phyloP scores from a whole-genome alignment of 805 yeast species.

The Hanseniaspora taiwanica region DNA sequence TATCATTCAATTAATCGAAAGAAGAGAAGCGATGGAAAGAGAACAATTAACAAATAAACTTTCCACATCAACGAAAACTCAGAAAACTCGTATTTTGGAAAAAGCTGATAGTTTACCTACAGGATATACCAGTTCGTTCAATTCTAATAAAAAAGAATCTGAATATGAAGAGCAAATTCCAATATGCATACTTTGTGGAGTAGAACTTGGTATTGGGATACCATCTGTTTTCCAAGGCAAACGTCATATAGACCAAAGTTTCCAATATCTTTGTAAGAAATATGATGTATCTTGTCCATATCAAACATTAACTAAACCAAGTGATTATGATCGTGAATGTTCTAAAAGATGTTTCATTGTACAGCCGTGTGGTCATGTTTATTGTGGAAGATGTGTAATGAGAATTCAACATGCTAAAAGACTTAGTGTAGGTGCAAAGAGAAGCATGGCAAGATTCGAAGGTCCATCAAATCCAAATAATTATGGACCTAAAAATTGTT shows the following conservation, averaged over 20 bases:
- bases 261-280: slow-evolving; percentile 21
- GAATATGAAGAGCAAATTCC: slow-evolving; percentile 27
- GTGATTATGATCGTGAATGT: slow-evolving; percentile 42
- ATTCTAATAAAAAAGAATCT: too few species aligned
- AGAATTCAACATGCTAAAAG: slow-evolving; percentile 36
- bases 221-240: slow-evolving; percentile 35
- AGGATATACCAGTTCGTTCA: slow-evolving; percentile 21
- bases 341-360: slow-evolving; percentile 51
- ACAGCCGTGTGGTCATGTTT: slow-evolving; percentile 70
- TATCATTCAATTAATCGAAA: slow-evolving; percentile 22
- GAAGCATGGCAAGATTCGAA: slow-evolving; percentile 12
- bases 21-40: slow-evolving; percentile 20
- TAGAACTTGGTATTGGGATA: slow-evolving; percentile 59
- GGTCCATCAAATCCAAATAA: slow-evolving; percentile 29
- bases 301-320: slow-evolving; percentile 38
- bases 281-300: slow-evolving; percentile 48
- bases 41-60: slow-evolving; percentile 15
- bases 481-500: slow-evolving; percentile 47
- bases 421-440: slow-evolving; percentile 13
- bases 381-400: slow-evolving; percentile 74
- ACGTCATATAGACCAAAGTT: slow-evolving; percentile 13
- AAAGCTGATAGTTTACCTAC: slow-evolving; percentile 17
- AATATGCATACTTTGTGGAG: slow-evolving; percentile 59
- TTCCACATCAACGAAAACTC: slow-evolving; percentile 17
- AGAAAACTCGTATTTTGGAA: slow-evolving; percentile 13